Percentiles rank a stretch among this genome's conserved stretches.
Conservation (phyloP, 805 yeast genomes). For the Saccharomyces paradoxus region DNA sequence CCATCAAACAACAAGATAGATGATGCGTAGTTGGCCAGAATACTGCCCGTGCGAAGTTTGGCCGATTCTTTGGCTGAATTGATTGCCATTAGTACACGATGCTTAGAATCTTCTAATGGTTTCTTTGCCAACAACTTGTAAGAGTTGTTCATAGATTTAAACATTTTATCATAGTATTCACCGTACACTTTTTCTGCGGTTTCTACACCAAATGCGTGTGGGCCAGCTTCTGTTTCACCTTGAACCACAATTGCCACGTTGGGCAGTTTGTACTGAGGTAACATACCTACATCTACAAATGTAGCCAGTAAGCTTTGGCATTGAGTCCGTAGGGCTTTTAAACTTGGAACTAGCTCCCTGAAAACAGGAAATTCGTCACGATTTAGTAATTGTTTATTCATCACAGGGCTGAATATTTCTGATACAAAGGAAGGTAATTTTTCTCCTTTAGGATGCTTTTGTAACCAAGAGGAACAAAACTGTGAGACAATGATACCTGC, state of each 20-base stretch:
- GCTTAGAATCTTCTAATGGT: conserved; percentile 70
- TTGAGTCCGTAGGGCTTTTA: conserved; percentile 78
- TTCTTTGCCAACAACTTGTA: conserved; percentile 63
- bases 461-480: conserved; percentile 36
- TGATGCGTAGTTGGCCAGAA: conserved; percentile 70
- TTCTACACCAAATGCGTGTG: conserved; percentile 78
- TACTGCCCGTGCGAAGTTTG: conserved; percentile 45
- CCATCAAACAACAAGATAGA: conserved; percentile 53
- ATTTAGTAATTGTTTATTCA: conserved; percentile 31
- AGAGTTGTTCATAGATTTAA: conserved; percentile 55
- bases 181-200: conserved; percentile 63
- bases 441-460: conserved; percentile 9
- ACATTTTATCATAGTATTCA: conserved; percentile 58
- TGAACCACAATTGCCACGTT: conserved; percentile 82
- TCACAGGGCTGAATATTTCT: conserved; percentile 28
- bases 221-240: conserved; percentile 91
- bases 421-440: conserved; percentile 26
- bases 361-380: conserved; percentile 38
- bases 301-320: conserved; percentile 75
- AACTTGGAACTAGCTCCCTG: conserved; percentile 78
- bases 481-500: conserved; percentile 65
- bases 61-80: conserved; percentile 55
- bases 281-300: conserved; percentile 67
- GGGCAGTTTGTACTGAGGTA: conserved; percentile 65
- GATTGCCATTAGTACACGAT: conserved; percentile 57